Base-by-base conservation (phyloP, 371 early-diverging fungal genomes). In the Rhizopus arrhizus region DNA sequence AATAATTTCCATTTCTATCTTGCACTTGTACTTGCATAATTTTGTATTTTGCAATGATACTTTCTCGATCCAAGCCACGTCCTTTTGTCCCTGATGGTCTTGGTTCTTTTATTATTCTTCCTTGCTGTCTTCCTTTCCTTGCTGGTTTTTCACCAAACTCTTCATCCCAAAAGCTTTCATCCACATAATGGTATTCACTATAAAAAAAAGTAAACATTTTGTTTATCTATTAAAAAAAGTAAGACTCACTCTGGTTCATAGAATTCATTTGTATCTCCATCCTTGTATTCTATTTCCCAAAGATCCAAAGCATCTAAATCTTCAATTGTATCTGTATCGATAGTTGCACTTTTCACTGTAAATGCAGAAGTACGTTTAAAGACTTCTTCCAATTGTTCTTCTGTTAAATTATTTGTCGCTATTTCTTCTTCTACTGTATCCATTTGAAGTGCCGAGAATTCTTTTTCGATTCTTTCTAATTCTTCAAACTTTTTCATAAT, bases 401-500 rank as follows among this genome's bases (percentile, higher is more conserved):
- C 83, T 5, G 95, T 87, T 47, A 95, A 71, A 29, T 57, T 29
- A 11, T 35, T 65, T 47, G 43, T 45, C 48, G 33, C 48, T 29
- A n/a, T 41, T 28, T 57, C 35, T 48, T 48, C 52, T 16, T 36
- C 58, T 22, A 28, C 31, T 0, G 38, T 59, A 3, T 65, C 55
- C 8, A 68, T 62, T 53, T 68, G 53, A 28, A 70, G 58, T 16
- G 76, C 69, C 1, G 88, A 83, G 63, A 90, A 79, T 73, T 95
- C 93, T 59, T 81, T 78, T 68, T 94, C 89, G 62, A 95, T 90
- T 11, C 88, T 80, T 55, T 95, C 96, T 31, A 96, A 84, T 71
- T 95, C 95, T 64, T 94, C 91, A 68, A 96, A 96, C 74, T 96
- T 96, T 63, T 92, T 92, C 96, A 96, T 96, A 58, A 96, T 96